A percentile compares a stretch with the other conserved stretches of the same genome.
These are phyloP conservation scores for Trypanosoma cruzi DNA, from an alignment of 208 protist species.

Conservation along the genomic window DNA sequence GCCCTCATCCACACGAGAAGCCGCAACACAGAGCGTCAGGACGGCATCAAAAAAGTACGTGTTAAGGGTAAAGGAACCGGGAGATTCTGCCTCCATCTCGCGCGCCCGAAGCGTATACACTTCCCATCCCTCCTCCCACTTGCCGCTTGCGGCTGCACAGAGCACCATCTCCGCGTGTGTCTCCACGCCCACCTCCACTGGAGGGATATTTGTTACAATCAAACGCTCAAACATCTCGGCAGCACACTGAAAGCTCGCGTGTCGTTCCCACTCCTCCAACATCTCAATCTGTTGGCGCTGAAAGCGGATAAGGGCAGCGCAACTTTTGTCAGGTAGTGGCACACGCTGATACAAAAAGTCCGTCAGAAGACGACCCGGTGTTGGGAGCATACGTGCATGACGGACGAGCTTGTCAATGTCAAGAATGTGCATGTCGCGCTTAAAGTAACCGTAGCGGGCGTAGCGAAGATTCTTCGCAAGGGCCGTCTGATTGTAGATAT, in stretches of 20 bases:
- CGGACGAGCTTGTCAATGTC: slow-evolving; percentile 92
- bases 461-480: slow-evolving; percentile 90
- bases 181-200: slow-evolving; percentile 82
- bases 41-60: slow-evolving; percentile 86
- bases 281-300: slow-evolving; percentile 77
- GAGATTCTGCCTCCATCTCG: slow-evolving; percentile 61
- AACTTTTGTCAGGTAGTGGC: slow-evolving; percentile 78
- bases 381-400: slow-evolving; percentile 89
- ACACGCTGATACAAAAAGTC: slow-evolving; percentile 93
- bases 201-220: slow-evolving; percentile 88
- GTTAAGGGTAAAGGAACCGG: slow-evolving; percentile 55
- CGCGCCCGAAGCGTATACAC: slow-evolving; percentile 72
- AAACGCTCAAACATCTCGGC: slow-evolving; percentile 92
- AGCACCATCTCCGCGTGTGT: slow-evolving; percentile 93
- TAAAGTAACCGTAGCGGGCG: slow-evolving; percentile 91
- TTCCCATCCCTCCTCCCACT: slow-evolving; percentile 85
- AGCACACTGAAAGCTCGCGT: slow-evolving; percentile 50
- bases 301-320: slow-evolving; percentile 82
- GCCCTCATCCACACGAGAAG: slow-evolving; percentile 55
- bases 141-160: slow-evolving; percentile 76
- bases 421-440: slow-evolving; percentile 90
- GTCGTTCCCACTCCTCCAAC: slow-evolving; percentile 63
- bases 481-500: slow-evolving; percentile 87
- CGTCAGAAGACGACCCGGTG: slow-evolving; percentile 77
- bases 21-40: slow-evolving; percentile 75